Percentiles rank a stretch among this genome's conserved stretches.
Conservation (phyloP, 2,329 filamentous ascomycete species). For the Fonsecaea multimorphosa region DNA sequence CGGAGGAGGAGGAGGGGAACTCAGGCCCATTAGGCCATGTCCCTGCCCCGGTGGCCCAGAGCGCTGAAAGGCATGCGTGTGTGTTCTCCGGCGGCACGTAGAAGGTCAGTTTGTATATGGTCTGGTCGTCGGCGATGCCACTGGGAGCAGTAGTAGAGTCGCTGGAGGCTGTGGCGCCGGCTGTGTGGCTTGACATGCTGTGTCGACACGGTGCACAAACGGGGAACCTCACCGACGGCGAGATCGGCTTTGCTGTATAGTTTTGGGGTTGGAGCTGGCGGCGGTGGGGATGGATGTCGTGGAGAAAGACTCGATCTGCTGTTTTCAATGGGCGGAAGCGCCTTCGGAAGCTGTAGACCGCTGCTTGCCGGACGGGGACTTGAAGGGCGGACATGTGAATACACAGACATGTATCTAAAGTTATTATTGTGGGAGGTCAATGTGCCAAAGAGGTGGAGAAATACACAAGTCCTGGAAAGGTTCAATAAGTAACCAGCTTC, state of each 20-base stretch:
- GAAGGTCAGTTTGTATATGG: constrained; percentile 51
- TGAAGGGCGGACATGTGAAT: not conserved
- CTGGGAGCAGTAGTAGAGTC: too few relatives aligned
- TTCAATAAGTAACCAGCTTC: too few relatives aligned
- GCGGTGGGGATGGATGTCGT: not conserved
- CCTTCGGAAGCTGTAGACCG: not conserved
- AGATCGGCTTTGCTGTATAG: not conserved
- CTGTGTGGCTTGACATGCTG: not conserved
- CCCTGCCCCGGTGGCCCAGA: constrained; percentile 52
- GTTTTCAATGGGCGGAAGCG: not conserved
- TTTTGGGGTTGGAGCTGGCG: not conserved
- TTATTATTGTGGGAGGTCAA: not conserved
- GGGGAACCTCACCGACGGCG: not conserved
- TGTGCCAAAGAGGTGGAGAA: not conserved
- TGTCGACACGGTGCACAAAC: not conserved
- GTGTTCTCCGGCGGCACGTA: constrained; percentile 49
- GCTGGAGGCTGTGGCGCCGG: not conserved
- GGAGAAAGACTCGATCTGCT: not conserved
- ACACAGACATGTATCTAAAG: not conserved
- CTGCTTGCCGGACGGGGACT: not conserved
- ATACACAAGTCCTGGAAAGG: too few relatives aligned
- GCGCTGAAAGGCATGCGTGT: constrained; percentile 50
- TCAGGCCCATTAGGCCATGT: constrained; percentile 43
- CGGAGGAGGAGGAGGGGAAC: too few relatives aligned
- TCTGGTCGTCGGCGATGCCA: constrained; percentile 12